Conservation (phyloP, 2,329 filamentous ascomycete genomes). For the Coleophoma crateriformis region DNA sequence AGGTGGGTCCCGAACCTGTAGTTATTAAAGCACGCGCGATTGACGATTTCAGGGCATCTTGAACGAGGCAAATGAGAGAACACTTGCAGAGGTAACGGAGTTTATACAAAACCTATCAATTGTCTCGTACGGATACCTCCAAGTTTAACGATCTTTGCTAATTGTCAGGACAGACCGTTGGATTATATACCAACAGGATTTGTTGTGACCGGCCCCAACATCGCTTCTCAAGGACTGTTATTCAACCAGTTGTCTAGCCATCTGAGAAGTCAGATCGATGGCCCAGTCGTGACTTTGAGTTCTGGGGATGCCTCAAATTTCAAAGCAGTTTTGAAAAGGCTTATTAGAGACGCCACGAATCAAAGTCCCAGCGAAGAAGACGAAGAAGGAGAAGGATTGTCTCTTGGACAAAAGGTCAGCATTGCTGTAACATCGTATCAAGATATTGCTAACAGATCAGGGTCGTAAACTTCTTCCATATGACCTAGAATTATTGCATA, state of each 20-base stretch:
- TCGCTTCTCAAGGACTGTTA: conserved; percentile 69
- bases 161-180: background rate
- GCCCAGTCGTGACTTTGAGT: conserved; percentile 59
- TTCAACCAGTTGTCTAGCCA: conserved; percentile 62
- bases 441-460: conserved; percentile 27
- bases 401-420: conserved; percentile 42
- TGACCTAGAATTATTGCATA: conserved; percentile 66
- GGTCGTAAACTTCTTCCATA: conserved; percentile 68
- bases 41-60: conserved; percentile 43
- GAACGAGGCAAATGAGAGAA: conserved; percentile 54
- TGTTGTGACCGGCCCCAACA: conserved; percentile 72
- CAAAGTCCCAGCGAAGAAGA: conserved; percentile 47
- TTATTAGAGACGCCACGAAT: conserved; percentile 62
- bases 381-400: conserved; percentile 28
- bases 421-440: background rate
- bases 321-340: conserved; percentile 65
- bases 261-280: conserved; percentile 40
- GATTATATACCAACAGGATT: conserved; percentile 62
- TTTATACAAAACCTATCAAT: conserved; percentile 42
- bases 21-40: conserved; percentile 27
- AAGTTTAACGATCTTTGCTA: background rate
- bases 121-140: conserved; percentile 16
- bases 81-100: conserved; percentile 49
- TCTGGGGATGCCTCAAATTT: conserved; percentile 69
- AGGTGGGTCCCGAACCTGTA: conserved; percentile 33